A percentile compares a stretch with the other conserved stretches of the same genome.
These are phyloP conservation scores for Fusarium chlamydosporum DNA, from an alignment of 2,329 filamentous ascomycete species.

Conservation along the genomic window DNA sequence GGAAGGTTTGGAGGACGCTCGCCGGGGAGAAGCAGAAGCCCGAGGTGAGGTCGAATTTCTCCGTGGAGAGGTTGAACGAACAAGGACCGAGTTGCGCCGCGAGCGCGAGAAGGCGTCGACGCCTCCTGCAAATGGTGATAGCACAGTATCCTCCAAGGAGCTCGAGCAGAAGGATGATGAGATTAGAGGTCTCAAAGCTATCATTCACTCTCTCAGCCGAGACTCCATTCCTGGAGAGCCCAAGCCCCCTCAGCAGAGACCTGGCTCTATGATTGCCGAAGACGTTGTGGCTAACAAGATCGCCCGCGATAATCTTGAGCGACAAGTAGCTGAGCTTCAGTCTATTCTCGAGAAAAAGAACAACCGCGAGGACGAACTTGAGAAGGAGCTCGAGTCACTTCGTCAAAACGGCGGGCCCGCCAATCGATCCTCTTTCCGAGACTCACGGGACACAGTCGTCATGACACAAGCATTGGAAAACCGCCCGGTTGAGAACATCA, in stretches of 20 bases:
- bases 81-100: conserved; percentile 85
- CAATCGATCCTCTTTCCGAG: conserved; percentile 71
- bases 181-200: conserved; percentile 95
- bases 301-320: conserved; percentile 77
- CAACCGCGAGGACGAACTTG: conserved; percentile 84
- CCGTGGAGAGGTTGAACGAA: conserved; percentile 92
- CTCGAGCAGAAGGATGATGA: conserved; percentile 96
- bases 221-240: conserved; percentile 70
- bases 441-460: conserved; percentile 76
- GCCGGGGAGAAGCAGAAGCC: conserved; percentile 94
- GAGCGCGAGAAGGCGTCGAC: conserved; percentile 82
- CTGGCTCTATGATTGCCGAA: conserved; percentile 56
- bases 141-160: conserved; percentile 74
- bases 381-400: conserved; percentile 82
- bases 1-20: conserved; percentile 94
- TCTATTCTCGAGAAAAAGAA: conserved; percentile 79
- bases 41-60: conserved; percentile 96
- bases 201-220: conserved; percentile 94
- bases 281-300: conserved; percentile 54
- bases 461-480: conserved; percentile 66
- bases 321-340: conserved; percentile 84
- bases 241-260: conserved; percentile 49
- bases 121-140: conserved; percentile 55
- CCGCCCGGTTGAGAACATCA: conserved; percentile 63
- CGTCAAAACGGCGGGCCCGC: conserved; percentile 60